These are phyloP conservation scores for Magnusiomyces clavatus DNA, from an alignment of 1,139 yeast genomes.

Conservation along the genomic window DNA sequence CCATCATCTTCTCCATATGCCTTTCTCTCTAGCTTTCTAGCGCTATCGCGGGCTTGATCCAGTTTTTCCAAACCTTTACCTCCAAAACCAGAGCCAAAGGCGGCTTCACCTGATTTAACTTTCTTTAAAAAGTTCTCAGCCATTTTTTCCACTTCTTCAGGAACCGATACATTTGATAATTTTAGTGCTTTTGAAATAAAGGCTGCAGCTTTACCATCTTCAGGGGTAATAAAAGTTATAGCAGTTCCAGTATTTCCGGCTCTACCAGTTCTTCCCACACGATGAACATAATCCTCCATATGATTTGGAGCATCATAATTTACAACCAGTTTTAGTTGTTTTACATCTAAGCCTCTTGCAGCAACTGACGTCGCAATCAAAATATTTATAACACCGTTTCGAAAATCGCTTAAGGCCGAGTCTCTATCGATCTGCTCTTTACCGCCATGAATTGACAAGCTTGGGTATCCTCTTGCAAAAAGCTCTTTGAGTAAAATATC, in stretches of 20 bases:
- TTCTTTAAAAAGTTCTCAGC: slow-evolving; percentile 52
- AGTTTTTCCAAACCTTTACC: slow-evolving; percentile 86
- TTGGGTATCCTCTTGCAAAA: slow-evolving; percentile 49
- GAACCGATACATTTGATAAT: slow-evolving; percentile 46
- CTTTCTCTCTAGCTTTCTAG: slow-evolving; percentile 44
- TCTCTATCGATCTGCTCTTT: slow-evolving; percentile 82
- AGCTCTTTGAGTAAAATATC: slow-evolving; percentile 60
- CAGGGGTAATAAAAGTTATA: slow-evolving; percentile 56
- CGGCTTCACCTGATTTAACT: slow-evolving; percentile 62
- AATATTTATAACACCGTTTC: slow-evolving; percentile 51
- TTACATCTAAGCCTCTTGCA: slow-evolving; percentile 91
- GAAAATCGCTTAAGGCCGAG: slow-evolving; percentile 64
- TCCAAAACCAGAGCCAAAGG: slow-evolving; percentile 72
- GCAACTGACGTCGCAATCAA: slow-evolving; percentile 90
- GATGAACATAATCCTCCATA: slow-evolving; percentile 91
- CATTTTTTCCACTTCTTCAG: slow-evolving; percentile 45
- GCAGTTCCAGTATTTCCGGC: slow-evolving; percentile 81
- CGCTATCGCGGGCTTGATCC: slow-evolving; percentile 58
- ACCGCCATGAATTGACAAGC: slow-evolving; percentile 82
- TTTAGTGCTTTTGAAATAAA: slow-evolving; percentile 68
- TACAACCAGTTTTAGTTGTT: slow-evolving; percentile 68
- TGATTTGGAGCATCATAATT: slow-evolving; percentile 89
- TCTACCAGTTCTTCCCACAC: slow-evolving; percentile 95
- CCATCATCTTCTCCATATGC: slow-evolving; percentile 29
- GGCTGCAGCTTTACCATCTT: slow-evolving; percentile 50